Evolutionary conservation across 78 protist species (phyloP).

Genomic region (Dictyostelium citrinum): DNA sequence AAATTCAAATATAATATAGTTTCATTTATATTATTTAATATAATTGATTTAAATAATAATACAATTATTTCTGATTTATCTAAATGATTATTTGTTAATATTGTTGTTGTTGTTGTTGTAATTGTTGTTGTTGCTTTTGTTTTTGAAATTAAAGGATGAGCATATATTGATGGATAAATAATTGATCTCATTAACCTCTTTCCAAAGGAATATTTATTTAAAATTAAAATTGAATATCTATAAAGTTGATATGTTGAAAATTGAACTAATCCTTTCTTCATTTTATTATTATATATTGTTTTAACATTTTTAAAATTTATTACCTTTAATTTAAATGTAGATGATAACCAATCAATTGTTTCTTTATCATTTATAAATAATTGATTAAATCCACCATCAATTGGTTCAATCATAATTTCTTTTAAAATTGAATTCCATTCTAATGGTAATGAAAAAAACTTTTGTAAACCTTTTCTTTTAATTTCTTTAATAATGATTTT

Average conservation of each 20-base stretch:
- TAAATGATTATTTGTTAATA: neutral
- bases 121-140: too few species aligned
- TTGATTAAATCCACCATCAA: neutral
- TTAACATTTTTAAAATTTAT: neutral
- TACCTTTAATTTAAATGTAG: neutral
- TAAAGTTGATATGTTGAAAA: neutral
- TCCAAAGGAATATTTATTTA: neutral
- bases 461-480: neutral
- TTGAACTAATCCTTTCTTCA: neutral
- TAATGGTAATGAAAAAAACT: neutral
- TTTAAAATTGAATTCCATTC: neutral
- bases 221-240: neutral
- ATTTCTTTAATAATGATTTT: neutral
- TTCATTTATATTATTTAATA: neutral
- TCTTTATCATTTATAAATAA: neutral
- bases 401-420: neutral
- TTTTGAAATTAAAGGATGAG: neutral
- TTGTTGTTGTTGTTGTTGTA: too few species aligned
- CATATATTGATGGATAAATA: neutral
- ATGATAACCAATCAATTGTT: neutral
- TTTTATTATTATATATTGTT: neutral
- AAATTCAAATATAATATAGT: neutral
- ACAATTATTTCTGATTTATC: neutral
- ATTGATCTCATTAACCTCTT: neutral
- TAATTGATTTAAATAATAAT: neutral